These are phyloP conservation scores for Camelina neglecta DNA, from an alignment of 345 rosid species.

Conservation along the genomic window DNA sequence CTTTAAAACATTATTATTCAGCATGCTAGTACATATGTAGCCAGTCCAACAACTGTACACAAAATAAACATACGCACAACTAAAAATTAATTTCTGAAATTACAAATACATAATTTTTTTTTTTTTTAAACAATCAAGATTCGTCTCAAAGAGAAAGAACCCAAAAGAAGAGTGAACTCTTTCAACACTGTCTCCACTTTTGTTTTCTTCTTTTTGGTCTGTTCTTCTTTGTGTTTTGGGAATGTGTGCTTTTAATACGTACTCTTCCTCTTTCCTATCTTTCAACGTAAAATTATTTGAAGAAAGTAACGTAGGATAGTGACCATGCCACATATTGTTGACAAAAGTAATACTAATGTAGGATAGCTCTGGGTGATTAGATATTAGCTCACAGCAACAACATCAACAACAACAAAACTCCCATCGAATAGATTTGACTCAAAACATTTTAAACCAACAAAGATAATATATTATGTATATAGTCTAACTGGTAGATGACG, in stretches of 20 bases:
- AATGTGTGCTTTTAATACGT: constrained; percentile 52
- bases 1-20: not conserved
- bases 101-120: no score
- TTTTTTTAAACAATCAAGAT: constrained; percentile 10
- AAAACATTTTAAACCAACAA: not conserved
- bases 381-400: not conserved
- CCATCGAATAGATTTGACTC: constrained; percentile 7
- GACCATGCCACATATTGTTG: not conserved
- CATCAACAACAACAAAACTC: not conserved
- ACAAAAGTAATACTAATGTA: not conserved
- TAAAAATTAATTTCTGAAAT: no score
- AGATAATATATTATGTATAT: not conserved
- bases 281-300: not conserved
- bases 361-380: not conserved
- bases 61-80: not conserved
- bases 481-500: not conserved
- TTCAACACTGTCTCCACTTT: constrained; percentile 41
- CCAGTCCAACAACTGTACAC: not conserved
- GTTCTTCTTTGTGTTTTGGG: constrained; percentile 48
- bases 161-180: constrained; percentile 37
- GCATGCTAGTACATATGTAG: not conserved
- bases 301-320: not conserved
- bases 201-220: constrained; percentile 46
- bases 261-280: constrained; percentile 6
- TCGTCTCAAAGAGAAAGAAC: constrained; percentile 36